Evolutionary conservation across 2,329 filamentous ascomycete genomes (phyloP).

Genomic region (Penicillium sp.): DNA sequence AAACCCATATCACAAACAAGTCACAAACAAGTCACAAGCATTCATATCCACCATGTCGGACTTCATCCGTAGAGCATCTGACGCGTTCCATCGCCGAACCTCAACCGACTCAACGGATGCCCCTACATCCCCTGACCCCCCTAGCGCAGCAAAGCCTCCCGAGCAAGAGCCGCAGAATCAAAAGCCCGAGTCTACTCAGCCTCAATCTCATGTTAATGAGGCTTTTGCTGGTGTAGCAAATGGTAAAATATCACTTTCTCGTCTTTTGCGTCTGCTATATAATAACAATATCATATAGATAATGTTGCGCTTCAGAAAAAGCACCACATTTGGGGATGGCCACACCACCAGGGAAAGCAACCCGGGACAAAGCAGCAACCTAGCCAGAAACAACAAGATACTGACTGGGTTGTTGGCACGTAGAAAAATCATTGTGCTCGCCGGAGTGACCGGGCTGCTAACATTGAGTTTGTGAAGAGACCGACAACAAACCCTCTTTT

Average conservation of each 20-base stretch:
- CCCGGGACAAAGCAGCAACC: conserved; percentile 5
- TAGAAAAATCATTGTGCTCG: not conserved
- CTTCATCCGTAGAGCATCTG: conserved; percentile 17
- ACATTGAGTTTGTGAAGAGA: not conserved
- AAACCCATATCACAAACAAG: not conserved
- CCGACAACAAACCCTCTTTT: not conserved
- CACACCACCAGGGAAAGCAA: not conserved
- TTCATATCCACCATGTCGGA: conserved; percentile 10
- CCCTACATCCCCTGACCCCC: not conserved
- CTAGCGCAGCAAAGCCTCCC: conserved; percentile 4
- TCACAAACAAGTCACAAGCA: not conserved
- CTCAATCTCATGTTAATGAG: conserved; percentile 7
- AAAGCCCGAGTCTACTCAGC: not conserved
- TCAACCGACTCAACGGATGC: conserved; percentile 7
- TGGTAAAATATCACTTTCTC: not conserved
- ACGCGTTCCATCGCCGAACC: conserved; percentile 13
- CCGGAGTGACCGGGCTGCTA: not conserved
- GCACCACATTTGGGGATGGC: conserved; percentile 9
- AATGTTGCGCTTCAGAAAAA: conserved; percentile 4
- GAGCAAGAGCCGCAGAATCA: conserved; percentile 1
- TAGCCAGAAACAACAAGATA: conserved; percentile 1
- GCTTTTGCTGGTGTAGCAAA: not conserved
- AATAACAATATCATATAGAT: conserved; percentile 1
- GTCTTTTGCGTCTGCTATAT: not conserved
- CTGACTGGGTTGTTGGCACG: conserved; percentile 11